phyloP scores from a whole-genome alignment of 2,329 filamentous ascomycete genomes.

The Fusarium neocosmosporiellum region DNA sequence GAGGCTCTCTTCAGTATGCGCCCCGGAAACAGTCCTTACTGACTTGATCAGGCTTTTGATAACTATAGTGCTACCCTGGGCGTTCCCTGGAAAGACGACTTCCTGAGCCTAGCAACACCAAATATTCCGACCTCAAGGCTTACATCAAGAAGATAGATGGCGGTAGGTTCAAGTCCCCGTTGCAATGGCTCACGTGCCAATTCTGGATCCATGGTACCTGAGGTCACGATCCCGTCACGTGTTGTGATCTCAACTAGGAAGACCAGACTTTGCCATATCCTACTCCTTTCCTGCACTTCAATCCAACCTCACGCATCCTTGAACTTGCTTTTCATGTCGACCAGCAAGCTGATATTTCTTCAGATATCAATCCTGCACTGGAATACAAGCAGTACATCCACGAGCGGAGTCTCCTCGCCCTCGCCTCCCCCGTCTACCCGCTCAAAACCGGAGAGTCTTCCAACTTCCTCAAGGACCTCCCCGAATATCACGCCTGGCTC shows the following conservation, averaged over 20 bases:
- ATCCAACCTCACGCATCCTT: background rate
- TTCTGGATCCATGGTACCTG: background rate
- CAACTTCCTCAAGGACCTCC: background rate
- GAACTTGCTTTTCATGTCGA: background rate
- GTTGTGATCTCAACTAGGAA: background rate
- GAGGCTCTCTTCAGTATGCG: background rate
- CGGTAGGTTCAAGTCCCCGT: background rate
- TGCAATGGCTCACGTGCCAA: background rate
- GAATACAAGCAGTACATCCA: rapidly evolving
- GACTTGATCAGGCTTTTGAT: background rate
- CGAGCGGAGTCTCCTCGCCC: background rate
- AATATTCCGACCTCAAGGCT: background rate
- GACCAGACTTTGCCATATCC: background rate
- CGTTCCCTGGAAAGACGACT: background rate
- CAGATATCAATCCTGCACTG: background rate
- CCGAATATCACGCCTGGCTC: background rate
- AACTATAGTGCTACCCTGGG: background rate
- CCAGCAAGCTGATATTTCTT: background rate
- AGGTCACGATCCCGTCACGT: background rate
- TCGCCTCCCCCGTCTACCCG: background rate
- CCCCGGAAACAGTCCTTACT: background rate
- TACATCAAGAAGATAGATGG: background rate
- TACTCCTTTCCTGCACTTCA: background rate
- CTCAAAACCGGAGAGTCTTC: background rate
- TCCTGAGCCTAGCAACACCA: background rate